Conservation (phyloP, 306 rosid species). For the Inga laurina region DNA sequence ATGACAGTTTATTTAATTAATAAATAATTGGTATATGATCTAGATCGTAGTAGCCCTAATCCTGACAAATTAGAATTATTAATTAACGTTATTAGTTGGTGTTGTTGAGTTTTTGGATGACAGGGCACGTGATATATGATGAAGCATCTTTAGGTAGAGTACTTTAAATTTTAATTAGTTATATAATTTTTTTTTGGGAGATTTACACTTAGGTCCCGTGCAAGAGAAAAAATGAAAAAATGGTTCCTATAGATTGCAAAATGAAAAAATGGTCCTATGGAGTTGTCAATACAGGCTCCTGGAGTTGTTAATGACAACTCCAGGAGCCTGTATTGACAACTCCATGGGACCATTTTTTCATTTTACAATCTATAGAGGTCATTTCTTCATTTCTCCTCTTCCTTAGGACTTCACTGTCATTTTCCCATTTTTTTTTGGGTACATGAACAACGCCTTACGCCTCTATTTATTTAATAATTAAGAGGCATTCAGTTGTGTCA, state of each 20-base stretch:
- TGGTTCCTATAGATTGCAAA: no score
- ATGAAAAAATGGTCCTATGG: no score
- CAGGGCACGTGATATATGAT: constrained; percentile 31
- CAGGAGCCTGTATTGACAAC: no score
- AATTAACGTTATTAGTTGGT: constrained; percentile 1
- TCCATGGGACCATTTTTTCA: no score
- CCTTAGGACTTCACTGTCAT: no score
- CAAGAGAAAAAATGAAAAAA: no score
- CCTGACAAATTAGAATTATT: background rate
- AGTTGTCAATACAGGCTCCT: no score
- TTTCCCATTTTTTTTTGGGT: background rate
- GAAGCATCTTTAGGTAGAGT: background rate
- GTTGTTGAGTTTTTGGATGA: constrained; percentile 12
- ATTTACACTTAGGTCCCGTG: no score
- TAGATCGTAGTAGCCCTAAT: background rate
- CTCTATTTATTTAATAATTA: background rate
- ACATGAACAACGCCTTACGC: background rate
- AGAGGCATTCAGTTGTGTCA: background rate
- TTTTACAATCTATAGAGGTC: no score
- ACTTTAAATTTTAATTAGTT: background rate
- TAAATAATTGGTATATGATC: background rate
- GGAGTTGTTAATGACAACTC: no score
- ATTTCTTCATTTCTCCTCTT: no score
- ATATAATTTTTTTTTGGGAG: background rate
- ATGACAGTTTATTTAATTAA: background rate